Percentiles rank a stretch among this genome's conserved stretches.
Conservation (phyloP, 2,329 filamentous ascomycete species). For the Parasarocladium wereldwijsianum region DNA sequence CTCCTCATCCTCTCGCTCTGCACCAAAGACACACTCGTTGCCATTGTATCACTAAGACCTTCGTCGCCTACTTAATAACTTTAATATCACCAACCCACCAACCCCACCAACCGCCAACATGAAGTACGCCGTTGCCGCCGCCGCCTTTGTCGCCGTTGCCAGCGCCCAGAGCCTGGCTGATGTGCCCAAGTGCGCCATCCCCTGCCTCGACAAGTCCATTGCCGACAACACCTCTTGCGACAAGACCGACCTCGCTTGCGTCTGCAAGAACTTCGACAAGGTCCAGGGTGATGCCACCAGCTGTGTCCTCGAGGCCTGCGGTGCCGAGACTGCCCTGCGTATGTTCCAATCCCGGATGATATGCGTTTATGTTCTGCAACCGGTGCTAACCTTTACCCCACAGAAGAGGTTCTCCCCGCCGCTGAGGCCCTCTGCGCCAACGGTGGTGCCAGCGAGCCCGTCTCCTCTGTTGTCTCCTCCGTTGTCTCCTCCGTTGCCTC, state of each 20-base stretch:
- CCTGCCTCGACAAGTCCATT: conserved; percentile 20
- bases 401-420: conserved; percentile 25
- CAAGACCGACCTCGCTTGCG: conserved; percentile 18
- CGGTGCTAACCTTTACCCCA: conserved; percentile 8
- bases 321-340: conserved; percentile 22
- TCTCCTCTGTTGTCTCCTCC: conserved; percentile 3
- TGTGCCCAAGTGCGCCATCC: conserved; percentile 22
- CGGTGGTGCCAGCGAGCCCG: conserved; percentile 6
- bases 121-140: conserved; percentile 21
- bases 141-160: conserved; percentile 19
- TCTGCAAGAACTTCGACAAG: conserved; percentile 17
- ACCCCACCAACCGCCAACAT: conserved; percentile 16
- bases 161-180: conserved; percentile 18
- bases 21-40: conserved; percentile 6
- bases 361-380: neutral
- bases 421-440: conserved; percentile 18
- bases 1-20: conserved; percentile 6
- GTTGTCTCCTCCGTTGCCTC: conserved; percentile 5
- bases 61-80: conserved; percentile 5
- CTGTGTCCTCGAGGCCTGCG: conserved; percentile 22
- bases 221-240: conserved; percentile 16
- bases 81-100: conserved; percentile 6
- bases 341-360: conserved; percentile 10
- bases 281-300: conserved; percentile 17
- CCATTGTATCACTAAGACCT: conserved; percentile 3